Evolutionary conservation across 1,284 basidiomycete species (phyloP).

Genomic region (Irpex rosettiformis): DNA sequence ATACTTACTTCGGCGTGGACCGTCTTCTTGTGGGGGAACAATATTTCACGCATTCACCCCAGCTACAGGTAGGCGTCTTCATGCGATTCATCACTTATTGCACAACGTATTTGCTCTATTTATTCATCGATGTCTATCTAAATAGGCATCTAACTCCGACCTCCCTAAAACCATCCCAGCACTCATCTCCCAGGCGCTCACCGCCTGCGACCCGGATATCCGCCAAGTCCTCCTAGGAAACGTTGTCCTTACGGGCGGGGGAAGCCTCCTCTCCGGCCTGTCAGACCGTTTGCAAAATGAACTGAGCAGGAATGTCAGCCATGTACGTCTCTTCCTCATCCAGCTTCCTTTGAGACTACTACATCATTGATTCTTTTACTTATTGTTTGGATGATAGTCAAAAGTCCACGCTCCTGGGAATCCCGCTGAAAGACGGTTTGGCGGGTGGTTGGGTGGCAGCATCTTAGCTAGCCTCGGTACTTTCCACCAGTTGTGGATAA

Average conservation of each 20-base stretch:
- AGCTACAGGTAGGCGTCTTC: slow-evolving; percentile 60
- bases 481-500: slow-evolving; percentile 96
- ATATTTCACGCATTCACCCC: slow-evolving; percentile 80
- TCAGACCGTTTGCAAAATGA: slow-evolving; percentile 84
- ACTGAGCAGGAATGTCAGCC: slow-evolving; percentile 34
- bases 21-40: slow-evolving; percentile 87
- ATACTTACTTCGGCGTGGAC: slow-evolving; percentile 79
- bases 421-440: slow-evolving; percentile 82
- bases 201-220: slow-evolving; percentile 88
- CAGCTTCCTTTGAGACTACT: neutral
- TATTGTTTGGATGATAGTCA: slow-evolving; percentile 35
- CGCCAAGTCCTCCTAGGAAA: slow-evolving; percentile 89
- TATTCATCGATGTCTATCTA: neutral
- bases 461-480: slow-evolving; percentile 92
- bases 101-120: neutral
- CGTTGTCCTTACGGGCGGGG: slow-evolving; percentile 93
- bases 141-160: slow-evolving; percentile 60
- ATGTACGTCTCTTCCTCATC: slow-evolving; percentile 9
- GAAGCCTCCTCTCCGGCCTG: slow-evolving; percentile 84
- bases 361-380: neutral
- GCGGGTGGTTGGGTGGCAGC: slow-evolving; percentile 91
- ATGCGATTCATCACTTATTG: neutral
- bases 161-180: slow-evolving; percentile 75
- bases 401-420: slow-evolving; percentile 92
- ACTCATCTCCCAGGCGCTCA: slow-evolving; percentile 78